These are phyloP conservation scores for Pleoardoris graminearum DNA, from an alignment of 2,329 filamentous ascomycete species.

Conservation along the genomic window DNA sequence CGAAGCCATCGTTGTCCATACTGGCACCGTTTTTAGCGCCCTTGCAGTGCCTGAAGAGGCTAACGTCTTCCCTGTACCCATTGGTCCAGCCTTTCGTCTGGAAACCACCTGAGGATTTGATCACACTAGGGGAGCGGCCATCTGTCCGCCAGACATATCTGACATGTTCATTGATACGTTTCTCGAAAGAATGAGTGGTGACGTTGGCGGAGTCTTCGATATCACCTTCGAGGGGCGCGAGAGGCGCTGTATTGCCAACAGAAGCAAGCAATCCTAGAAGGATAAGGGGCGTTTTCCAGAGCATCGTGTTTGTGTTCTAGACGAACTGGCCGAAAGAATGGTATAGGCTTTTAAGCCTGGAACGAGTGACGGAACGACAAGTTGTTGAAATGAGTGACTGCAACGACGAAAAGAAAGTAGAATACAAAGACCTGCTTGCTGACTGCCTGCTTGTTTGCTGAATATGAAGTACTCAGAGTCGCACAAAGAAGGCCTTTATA, in stretches of 20 bases:
- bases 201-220: background rate
- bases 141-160: background rate
- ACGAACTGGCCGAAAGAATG: background rate
- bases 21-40: background rate
- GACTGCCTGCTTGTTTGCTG: background rate
- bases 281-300: background rate
- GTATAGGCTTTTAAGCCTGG: background rate
- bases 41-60: constrained; percentile 1
- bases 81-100: background rate
- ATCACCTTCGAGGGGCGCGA: background rate
- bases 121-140: background rate
- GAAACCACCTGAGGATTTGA: background rate
- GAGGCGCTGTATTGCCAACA: background rate
- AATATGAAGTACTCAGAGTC: background rate
- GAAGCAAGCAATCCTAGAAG: background rate
- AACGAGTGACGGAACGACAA: constrained; percentile 2
- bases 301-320: background rate
- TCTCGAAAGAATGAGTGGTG: background rate
- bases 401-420: background rate
- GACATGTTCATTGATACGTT: background rate
- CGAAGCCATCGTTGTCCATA: background rate
- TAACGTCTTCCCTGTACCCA: background rate
- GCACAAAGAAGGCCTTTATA: background rate
- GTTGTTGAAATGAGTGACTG: background rate
- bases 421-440: background rate